Evolutionary conservation across 169 alveolate species (phyloP).

Genomic region (Cryptosporidium ubiquitum): DNA sequence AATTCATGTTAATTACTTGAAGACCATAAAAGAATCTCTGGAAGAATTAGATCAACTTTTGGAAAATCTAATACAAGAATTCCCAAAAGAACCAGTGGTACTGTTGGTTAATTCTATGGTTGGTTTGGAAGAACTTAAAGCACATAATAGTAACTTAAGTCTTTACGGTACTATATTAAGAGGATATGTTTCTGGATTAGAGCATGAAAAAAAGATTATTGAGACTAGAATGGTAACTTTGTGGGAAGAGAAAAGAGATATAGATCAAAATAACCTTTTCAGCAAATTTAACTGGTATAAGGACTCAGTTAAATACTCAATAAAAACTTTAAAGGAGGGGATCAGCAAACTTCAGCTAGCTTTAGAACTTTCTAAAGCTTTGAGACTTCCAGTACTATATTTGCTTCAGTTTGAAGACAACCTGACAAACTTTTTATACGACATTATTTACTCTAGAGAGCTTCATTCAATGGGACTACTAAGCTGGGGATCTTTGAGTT

Average conservation of each 20-base stretch:
- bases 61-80: neutral
- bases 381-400: slow-evolving; percentile 65
- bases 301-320: neutral
- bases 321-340: neutral
- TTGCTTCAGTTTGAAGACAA: slow-evolving; percentile 10
- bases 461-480: slow-evolving; percentile 52
- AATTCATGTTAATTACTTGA: neutral
- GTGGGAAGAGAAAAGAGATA: slow-evolving; percentile 10
- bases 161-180: neutral
- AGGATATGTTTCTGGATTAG: neutral
- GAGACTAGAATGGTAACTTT: slow-evolving; percentile 5
- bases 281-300: slow-evolving; percentile 51
- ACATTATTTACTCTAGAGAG: slow-evolving; percentile 44
- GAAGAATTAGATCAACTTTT: neutral
- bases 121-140: neutral
- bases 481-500: slow-evolving; percentile 32
- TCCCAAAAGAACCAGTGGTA: slow-evolving; percentile 11
- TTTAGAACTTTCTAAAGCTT: slow-evolving; percentile 44
- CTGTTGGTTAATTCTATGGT: slow-evolving; percentile 10
- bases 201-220: neutral
- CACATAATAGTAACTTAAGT: neutral
- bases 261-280: neutral
- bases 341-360: slow-evolving; percentile 18
- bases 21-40: slow-evolving; percentile 13
- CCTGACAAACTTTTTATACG: slow-evolving; percentile 25